phyloP scores from a whole-genome alignment of 352 stramenopile species.

The Labyrinthula sp. region DNA sequence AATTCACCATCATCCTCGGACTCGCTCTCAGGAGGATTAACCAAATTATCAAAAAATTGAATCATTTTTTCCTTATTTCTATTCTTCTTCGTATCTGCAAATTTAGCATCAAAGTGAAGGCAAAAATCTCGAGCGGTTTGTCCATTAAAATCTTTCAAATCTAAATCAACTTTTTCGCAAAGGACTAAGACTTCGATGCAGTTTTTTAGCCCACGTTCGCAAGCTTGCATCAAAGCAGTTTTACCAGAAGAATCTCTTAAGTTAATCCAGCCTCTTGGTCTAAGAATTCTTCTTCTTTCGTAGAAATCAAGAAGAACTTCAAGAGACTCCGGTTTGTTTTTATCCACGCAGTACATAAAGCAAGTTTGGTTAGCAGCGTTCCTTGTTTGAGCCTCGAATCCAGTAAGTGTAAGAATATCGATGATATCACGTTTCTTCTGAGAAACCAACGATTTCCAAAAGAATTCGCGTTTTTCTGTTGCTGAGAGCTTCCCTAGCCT shows the following conservation, averaged over 20 bases:
- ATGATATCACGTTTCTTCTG: conserved; percentile 23
- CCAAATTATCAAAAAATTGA: conserved; percentile 24
- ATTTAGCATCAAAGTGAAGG: too few relatives aligned
- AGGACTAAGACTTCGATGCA: conserved; percentile 10
- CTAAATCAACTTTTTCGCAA: conserved; percentile 15
- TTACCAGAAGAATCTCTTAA: conserved; percentile 22
- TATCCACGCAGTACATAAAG: conserved; percentile 27
- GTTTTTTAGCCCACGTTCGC: conserved; percentile 7
- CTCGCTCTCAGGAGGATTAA: conserved; percentile 23
- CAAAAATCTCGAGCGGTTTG: conserved; percentile 15
- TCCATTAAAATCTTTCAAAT: conserved; percentile 17
- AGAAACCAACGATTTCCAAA: conserved; percentile 25
- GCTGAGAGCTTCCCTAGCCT: too few relatives aligned
- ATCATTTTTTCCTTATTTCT: conserved; percentile 2
- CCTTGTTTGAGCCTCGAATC: conserved; percentile 27
- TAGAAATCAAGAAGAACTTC: conserved; percentile 29
- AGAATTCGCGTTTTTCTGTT: too few relatives aligned
- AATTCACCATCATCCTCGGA: conserved; percentile 23
- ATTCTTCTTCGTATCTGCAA: too few relatives aligned
- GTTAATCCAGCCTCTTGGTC: conserved; percentile 24
- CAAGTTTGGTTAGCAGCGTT: conserved; percentile 27
- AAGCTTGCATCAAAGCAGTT: conserved; percentile 28
- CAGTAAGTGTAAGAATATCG: conserved; percentile 25
- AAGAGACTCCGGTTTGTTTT: conserved; percentile 25
- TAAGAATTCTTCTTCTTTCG: conserved; percentile 21